These are phyloP conservation scores for Rheum nobile DNA, from an alignment of 148 eudicot genomes.

Conservation along the genomic window DNA sequence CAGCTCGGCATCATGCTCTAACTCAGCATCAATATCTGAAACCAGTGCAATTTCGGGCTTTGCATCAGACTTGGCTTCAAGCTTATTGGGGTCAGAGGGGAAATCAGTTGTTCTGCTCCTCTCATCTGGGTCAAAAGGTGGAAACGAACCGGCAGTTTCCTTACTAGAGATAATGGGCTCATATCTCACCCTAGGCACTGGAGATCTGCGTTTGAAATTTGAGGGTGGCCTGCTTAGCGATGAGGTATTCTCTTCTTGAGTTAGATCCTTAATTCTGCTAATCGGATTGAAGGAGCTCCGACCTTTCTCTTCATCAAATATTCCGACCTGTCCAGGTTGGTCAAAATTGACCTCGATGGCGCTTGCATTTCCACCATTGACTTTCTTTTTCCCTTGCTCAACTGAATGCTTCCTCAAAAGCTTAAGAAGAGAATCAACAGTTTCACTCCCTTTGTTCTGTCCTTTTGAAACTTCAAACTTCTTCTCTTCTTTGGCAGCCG, in stretches of 20 bases:
- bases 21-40: constrained; percentile 15
- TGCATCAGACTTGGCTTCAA: neutral
- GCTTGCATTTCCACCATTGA: constrained; percentile 20
- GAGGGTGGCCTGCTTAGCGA: constrained; percentile 54
- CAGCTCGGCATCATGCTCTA: constrained; percentile 16
- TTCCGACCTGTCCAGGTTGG: constrained; percentile 26
- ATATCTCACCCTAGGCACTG: constrained; percentile 33
- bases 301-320: constrained; percentile 29
- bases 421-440: constrained; percentile 71
- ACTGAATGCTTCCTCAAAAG: constrained; percentile 70
- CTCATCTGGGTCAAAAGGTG: constrained; percentile 18
- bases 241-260: constrained; percentile 29
- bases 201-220: constrained; percentile 63
- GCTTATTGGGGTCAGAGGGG: neutral
- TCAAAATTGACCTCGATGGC: constrained; percentile 31
- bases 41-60: constrained; percentile 3
- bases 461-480: constrained; percentile 41
- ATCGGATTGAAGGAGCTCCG: constrained; percentile 19
- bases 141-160: constrained; percentile 15
- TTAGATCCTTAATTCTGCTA: constrained; percentile 24
- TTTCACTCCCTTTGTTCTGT: constrained; percentile 56
- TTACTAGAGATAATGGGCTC: constrained; percentile 17
- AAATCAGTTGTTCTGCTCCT: constrained; percentile 11
- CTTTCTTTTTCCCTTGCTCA: constrained; percentile 53
- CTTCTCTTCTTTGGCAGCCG: constrained; percentile 57